A percentile compares a stretch with the other conserved stretches of the same genome.
Evolutionary conservation across 305 asterid genomes (phyloP).

Genomic region (Fraxinus sp.): DNA sequence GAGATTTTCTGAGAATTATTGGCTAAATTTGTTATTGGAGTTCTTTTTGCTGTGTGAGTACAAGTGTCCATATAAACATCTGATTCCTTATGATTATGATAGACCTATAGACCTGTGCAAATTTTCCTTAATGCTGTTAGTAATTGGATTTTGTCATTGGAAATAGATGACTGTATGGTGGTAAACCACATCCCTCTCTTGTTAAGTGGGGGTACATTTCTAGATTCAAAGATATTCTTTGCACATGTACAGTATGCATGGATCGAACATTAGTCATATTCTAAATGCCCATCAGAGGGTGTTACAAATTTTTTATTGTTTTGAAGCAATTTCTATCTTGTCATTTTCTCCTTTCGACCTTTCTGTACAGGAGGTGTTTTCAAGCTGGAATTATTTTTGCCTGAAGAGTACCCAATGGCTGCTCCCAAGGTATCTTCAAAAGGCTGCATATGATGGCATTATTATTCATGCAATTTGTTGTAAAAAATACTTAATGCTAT

Average conservation of each 20-base stretch:
- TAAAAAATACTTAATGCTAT: neutral
- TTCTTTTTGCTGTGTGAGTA: neutral
- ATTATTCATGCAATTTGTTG: neutral
- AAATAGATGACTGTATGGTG: neutral
- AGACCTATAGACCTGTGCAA: neutral
- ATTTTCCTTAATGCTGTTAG: neutral
- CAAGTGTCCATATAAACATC: neutral
- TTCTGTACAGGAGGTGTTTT: constrained; percentile 81
- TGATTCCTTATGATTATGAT: neutral
- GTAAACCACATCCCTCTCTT: neutral
- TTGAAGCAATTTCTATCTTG: constrained; percentile 6
- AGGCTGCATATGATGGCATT: constrained; percentile 12
- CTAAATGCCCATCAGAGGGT: neutral
- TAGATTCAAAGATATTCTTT: neutral
- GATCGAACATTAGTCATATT: neutral
- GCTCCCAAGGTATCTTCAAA: constrained; percentile 77
- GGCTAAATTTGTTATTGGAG: neutral
- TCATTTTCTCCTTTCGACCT: constrained; percentile 3
- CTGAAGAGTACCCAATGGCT: constrained; percentile 99
- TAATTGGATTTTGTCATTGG: neutral
- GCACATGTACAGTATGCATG: neutral
- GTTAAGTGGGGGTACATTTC: neutral
- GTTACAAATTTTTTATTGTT: neutral
- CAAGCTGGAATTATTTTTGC: constrained; percentile 94
- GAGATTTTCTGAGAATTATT: neutral